phyloP scores from a whole-genome alignment of 768 basidiomycete species.

The Dioszegia hungarica region DNA sequence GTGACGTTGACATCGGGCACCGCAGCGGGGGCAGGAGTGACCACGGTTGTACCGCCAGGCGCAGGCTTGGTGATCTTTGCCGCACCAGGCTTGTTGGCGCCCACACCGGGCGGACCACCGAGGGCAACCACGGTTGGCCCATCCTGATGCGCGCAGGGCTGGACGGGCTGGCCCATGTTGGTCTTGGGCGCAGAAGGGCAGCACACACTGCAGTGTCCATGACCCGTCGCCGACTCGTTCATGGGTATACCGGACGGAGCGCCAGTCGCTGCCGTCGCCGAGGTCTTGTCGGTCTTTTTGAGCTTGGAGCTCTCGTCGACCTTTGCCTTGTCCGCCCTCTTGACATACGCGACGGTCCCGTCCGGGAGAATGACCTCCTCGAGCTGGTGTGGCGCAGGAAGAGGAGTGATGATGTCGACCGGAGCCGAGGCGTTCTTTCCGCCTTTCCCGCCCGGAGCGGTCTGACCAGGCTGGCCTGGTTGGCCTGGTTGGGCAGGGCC shows the following conservation, averaged over 20 bases:
- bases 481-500: neutral
- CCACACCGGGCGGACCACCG: neutral
- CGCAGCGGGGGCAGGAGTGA: conserved; percentile 3
- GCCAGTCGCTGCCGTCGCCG: neutral
- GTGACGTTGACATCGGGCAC: neutral
- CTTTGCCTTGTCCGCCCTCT: conserved; percentile 17
- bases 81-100: neutral
- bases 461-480: neutral
- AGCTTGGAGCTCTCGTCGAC: conserved; percentile 4
- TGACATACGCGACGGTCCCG: conserved; percentile 30
- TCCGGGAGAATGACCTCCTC: conserved; percentile 35
- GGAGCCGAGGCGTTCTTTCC: neutral
- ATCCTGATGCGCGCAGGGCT: conserved; percentile 35
- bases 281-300: conserved; percentile 8
- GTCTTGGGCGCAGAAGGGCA: conserved; percentile 30
- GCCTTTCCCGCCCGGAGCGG: neutral
- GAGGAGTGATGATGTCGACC: neutral
- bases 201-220: conserved; percentile 33
- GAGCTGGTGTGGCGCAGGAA: conserved; percentile 4
- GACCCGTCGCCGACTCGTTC: conserved; percentile 22
- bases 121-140: conserved; percentile 3
- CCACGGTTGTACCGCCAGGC: neutral
- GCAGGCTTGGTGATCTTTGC: conserved; percentile 4
- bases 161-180: conserved; percentile 17
- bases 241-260: neutral